phyloP scores from a whole-genome alignment of 768 basidiomycete species.

The Termitomyces sp. region DNA sequence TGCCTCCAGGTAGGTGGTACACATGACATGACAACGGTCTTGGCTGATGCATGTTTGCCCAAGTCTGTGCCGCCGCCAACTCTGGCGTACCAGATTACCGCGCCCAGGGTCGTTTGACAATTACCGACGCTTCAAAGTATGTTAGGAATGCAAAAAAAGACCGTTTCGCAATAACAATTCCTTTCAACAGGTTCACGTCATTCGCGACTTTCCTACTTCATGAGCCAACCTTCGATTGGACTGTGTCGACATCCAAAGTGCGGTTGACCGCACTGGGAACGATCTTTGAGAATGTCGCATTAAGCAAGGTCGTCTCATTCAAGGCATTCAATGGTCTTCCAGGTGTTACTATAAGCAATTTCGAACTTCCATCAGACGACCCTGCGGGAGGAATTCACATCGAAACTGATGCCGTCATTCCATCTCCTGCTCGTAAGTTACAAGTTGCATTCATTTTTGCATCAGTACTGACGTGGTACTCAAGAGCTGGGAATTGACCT shows the following conservation, averaged over 20 bases:
- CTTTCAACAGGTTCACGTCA: slow-evolving; percentile 44
- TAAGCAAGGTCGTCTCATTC: slow-evolving; percentile 57
- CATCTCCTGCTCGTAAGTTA: slow-evolving; percentile 58
- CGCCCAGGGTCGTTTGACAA: slow-evolving; percentile 46
- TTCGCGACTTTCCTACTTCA: slow-evolving; percentile 66
- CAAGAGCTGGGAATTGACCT: slow-evolving; percentile 66
- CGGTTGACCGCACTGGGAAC: slow-evolving; percentile 63
- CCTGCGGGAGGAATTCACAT: slow-evolving; percentile 66
- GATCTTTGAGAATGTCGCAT: slow-evolving; percentile 57
- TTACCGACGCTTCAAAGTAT: slow-evolving; percentile 46
- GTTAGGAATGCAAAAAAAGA: slow-evolving; percentile 16
- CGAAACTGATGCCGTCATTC: slow-evolving; percentile 61
- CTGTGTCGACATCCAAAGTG: slow-evolving; percentile 59
- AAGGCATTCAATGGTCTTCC: slow-evolving; percentile 69
- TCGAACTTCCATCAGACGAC: slow-evolving; percentile 63
- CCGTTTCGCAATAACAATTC: neutral
- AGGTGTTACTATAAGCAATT: slow-evolving; percentile 67
- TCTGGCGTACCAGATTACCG: slow-evolving; percentile 59
- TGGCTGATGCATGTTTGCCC: neutral
- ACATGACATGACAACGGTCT: neutral
- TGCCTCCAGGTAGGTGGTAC: slow-evolving; percentile 45
- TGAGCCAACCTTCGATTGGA: slow-evolving; percentile 62
- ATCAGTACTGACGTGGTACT: slow-evolving; percentile 11
- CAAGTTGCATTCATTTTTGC: neutral
- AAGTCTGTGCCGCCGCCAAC: slow-evolving; percentile 67